Conservation (phyloP, 75 land plant species). For the Ceratopteris richardii region DNA sequence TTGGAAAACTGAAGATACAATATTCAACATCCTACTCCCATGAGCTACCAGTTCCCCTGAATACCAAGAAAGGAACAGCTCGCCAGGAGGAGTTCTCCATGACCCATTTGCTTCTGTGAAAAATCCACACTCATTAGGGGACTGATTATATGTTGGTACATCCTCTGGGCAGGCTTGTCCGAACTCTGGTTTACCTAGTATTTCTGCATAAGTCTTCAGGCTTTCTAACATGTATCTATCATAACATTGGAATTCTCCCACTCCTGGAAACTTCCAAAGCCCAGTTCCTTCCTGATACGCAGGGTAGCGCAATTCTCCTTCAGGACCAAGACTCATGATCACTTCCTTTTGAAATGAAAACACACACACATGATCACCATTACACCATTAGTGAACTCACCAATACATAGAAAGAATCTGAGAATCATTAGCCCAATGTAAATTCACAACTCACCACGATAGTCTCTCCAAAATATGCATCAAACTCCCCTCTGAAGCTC, state of each 20-base stretch:
- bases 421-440: too few relatives aligned
- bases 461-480: constrained; percentile 46
- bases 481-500: constrained; percentile 52
- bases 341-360: constrained; percentile 42
- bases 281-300: constrained; percentile 21
- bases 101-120: constrained; percentile 55
- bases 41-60: constrained; percentile 46
- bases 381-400: too few relatives aligned
- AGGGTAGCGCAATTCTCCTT: constrained; percentile 79
- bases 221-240: constrained; percentile 57
- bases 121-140: constrained; percentile 47
- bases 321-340: constrained; percentile 62
- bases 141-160: constrained; percentile 48
- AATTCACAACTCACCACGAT: constrained; percentile 33
- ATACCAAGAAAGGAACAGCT: constrained; percentile 81
- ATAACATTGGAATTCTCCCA: constrained; percentile 84
- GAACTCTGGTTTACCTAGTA: constrained; percentile 44
- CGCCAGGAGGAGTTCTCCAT: constrained; percentile 63
- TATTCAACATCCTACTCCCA: constrained; percentile 47
- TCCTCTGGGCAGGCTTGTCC: constrained; percentile 69
- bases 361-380: not conserved
- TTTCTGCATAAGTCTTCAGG: constrained; percentile 55
- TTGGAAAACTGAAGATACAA: constrained; percentile 35
- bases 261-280: constrained; percentile 33
- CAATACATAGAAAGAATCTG: too few relatives aligned